Conservation (phyloP, 2,329 filamentous ascomycete genomes). For the Ceratocystis alfenasii region DNA sequence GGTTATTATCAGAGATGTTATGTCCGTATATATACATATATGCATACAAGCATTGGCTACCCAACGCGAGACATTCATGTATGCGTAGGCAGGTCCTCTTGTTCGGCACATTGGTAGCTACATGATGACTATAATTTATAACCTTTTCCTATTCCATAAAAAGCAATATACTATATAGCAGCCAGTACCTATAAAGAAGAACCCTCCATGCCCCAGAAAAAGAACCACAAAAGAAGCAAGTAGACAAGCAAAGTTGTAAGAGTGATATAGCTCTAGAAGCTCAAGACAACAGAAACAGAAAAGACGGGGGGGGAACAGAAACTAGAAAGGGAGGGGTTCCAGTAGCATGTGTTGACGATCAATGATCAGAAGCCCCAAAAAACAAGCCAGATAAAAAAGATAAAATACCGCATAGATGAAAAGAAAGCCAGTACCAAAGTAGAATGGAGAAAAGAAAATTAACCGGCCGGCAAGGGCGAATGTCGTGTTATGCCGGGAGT, state of each 20-base stretch:
- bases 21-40: not conserved
- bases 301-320: not conserved
- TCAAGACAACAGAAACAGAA: not conserved
- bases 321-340: not conserved
- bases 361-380: conserved; percentile 9
- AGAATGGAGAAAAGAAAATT: not conserved
- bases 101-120: not conserved
- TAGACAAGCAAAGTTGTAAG: not conserved
- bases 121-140: not conserved
- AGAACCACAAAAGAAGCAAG: conserved; percentile 4
- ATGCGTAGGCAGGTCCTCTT: not conserved
- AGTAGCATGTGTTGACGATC: not conserved
- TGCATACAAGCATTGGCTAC: not conserved
- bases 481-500: not conserved
- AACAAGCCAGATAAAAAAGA: conserved; percentile 10
- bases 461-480: not conserved
- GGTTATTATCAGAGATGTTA: not conserved
- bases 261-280: conserved; percentile 3
- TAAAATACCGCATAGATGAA: conserved; percentile 18
- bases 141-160: not conserved
- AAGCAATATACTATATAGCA: not conserved
- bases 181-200: not conserved
- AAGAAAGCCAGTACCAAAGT: conserved; percentile 10
- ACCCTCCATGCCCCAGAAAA: not conserved
- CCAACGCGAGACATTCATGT: not conserved